Evolutionary conservation across 305 asterid species (phyloP).

Genomic region (Fraxinus greggii): DNA sequence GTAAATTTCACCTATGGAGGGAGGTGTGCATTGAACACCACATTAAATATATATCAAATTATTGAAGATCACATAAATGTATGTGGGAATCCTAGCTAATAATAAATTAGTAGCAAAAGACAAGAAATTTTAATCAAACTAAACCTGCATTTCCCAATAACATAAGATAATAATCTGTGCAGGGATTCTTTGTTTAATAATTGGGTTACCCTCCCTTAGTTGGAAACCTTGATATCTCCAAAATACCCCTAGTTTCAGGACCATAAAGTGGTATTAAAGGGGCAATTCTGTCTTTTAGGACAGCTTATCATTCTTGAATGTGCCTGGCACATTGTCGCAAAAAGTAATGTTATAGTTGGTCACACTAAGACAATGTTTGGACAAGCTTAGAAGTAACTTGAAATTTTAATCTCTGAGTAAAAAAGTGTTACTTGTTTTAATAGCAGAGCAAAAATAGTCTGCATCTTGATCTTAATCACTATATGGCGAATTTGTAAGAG

Average conservation of each 20-base stretch:
- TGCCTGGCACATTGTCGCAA: slow-evolving; percentile 34
- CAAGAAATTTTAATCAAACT: slow-evolving; percentile 31
- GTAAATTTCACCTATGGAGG: not conserved
- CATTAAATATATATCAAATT: not conserved
- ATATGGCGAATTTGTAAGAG: not conserved
- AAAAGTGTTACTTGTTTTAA: not conserved
- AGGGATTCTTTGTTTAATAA: slow-evolving; percentile 35
- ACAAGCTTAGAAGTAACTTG: not conserved
- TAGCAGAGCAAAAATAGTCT: not conserved
- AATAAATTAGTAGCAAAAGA: slow-evolving; percentile 37
- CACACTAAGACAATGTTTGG: not conserved
- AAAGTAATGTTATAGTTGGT: not conserved
- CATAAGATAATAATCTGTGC: slow-evolving; percentile 23
- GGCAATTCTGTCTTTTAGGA: slow-evolving; percentile 27
- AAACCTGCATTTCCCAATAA: slow-evolving; percentile 8
- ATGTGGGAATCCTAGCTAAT: slow-evolving; percentile 17
- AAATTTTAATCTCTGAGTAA: not conserved
- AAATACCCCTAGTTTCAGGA: slow-evolving; percentile 31
- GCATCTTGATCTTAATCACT: not conserved
- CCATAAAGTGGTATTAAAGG: slow-evolving; percentile 18
- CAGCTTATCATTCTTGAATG: slow-evolving; percentile 23
- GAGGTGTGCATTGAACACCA: not conserved
- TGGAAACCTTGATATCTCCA: not conserved
- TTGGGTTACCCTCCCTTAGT: slow-evolving; percentile 8
- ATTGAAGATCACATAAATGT: slow-evolving; percentile 31